Evolutionary conservation across 2,329 filamentous ascomycete species (phyloP).

Genomic region (Cryphonectria carpinicola): DNA sequence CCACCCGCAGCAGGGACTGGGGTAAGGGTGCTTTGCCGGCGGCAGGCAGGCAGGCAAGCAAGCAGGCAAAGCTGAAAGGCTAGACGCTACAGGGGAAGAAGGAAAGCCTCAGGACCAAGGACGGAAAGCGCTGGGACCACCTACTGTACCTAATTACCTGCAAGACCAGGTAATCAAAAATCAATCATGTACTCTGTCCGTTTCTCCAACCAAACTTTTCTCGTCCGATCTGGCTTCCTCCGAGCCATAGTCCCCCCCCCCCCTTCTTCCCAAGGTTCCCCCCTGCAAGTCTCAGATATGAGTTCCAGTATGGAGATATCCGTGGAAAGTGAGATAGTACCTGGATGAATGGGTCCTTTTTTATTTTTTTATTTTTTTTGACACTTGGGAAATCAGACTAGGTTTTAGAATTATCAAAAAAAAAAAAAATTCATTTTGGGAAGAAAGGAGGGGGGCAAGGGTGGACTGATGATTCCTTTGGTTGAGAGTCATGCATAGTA

Average conservation of each 20-base stretch:
- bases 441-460: no score
- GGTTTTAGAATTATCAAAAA: not conserved
- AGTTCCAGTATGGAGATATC: not conserved
- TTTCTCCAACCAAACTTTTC: not conserved
- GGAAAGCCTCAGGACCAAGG: not conserved
- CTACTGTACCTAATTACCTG: not conserved
- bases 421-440: no score
- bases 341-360: not conserved
- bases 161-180: not conserved
- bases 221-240: not conserved
- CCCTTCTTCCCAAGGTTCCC: not conserved
- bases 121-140: not conserved
- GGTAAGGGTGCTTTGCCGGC: constrained; percentile 1
- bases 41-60: not conserved
- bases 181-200: not conserved
- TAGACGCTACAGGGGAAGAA: not conserved
- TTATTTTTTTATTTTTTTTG: not conserved
- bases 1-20: not conserved
- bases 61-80: not conserved
- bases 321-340: not conserved
- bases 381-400: not conserved
- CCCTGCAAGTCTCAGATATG: not conserved
- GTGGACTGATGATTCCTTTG: no score
- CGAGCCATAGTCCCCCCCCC: not conserved
- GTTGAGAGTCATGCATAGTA: not conserved